Percentiles rank a stretch among this genome's conserved stretches.
Evolutionary conservation across 371 early-diverging fungal genomes (phyloP).

Genomic region (Basidiobolus heterosporus): DNA sequence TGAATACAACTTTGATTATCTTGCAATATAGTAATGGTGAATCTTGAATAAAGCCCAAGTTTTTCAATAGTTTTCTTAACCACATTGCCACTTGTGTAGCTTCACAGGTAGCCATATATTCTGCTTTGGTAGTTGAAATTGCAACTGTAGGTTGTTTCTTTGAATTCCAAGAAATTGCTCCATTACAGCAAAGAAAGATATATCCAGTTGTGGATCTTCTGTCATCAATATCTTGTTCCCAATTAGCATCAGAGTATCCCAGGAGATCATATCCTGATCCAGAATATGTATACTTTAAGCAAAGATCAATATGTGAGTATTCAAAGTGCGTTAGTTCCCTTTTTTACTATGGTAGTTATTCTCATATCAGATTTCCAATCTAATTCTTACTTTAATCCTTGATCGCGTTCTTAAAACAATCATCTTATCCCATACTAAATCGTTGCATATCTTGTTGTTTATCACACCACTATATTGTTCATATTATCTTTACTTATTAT

Average conservation of each 20-base stretch:
- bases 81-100: conserved; percentile 6
- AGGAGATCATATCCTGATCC: background rate
- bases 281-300: no score
- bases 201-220: conserved; percentile 6
- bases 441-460: no score
- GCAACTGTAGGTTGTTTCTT: conserved; percentile 7
- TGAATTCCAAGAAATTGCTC: conserved; percentile 7
- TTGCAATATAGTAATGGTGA: background rate
- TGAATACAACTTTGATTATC: background rate
- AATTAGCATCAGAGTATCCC: conserved; percentile 5
- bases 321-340: no score
- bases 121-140: conserved; percentile 9
- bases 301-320: no score
- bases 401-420: no score
- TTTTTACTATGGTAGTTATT: no score
- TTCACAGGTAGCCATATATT: conserved; percentile 4
- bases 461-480: no score
- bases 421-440: no score
- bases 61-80: background rate
- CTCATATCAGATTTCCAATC: no score
- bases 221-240: conserved; percentile 2
- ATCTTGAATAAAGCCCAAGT: background rate
- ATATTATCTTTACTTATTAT: no score
- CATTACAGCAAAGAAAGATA: conserved; percentile 2
- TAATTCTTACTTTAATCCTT: no score